Conservation (phyloP, 2,329 filamentous ascomycete genomes). For the Aschersonia sp. region DNA sequence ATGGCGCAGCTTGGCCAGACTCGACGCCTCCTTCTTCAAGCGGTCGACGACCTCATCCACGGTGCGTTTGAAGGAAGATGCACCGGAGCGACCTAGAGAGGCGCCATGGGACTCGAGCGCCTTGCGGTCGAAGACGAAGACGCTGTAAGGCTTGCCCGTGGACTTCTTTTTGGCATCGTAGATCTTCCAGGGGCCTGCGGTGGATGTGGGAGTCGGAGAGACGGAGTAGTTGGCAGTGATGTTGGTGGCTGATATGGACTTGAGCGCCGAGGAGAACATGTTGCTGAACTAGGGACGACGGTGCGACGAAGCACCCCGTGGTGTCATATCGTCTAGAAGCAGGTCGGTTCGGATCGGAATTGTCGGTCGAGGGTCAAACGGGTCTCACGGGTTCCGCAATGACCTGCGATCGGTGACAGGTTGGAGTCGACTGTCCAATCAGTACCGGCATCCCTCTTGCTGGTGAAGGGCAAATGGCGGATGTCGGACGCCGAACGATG, state of each 20-base stretch:
- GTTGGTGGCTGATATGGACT: slow-evolving; percentile 81
- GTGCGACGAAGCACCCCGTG: slow-evolving; percentile 6
- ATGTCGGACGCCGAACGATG: no score
- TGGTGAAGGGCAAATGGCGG: no score
- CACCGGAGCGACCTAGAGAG: slow-evolving; percentile 26
- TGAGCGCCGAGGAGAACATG: slow-evolving; percentile 91
- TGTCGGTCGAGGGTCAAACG: no score
- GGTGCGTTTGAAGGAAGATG: slow-evolving; percentile 59
- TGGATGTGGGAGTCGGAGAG: slow-evolving; percentile 58
- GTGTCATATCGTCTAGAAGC: slow-evolving; percentile 12
- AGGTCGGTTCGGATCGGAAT: no score
- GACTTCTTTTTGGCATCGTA: slow-evolving; percentile 96
- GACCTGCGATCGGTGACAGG: no score
- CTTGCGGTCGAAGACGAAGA: slow-evolving; percentile 92
- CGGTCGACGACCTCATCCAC: slow-evolving; percentile 86
- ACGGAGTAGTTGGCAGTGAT: slow-evolving; percentile 87
- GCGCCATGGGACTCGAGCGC: slow-evolving; percentile 48
- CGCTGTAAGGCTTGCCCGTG: slow-evolving; percentile 74
- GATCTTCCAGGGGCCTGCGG: slow-evolving; percentile 90
- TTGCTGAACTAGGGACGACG: slow-evolving; percentile 7
- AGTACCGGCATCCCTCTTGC: no score
- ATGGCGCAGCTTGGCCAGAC: slow-evolving; percentile 75
- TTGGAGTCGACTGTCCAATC: no score
- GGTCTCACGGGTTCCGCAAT: no score
- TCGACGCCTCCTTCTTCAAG: slow-evolving; percentile 81